phyloP scores from a whole-genome alignment of 192 early-diverging fungal genomes.

The Martensiomyces pterosporus region DNA sequence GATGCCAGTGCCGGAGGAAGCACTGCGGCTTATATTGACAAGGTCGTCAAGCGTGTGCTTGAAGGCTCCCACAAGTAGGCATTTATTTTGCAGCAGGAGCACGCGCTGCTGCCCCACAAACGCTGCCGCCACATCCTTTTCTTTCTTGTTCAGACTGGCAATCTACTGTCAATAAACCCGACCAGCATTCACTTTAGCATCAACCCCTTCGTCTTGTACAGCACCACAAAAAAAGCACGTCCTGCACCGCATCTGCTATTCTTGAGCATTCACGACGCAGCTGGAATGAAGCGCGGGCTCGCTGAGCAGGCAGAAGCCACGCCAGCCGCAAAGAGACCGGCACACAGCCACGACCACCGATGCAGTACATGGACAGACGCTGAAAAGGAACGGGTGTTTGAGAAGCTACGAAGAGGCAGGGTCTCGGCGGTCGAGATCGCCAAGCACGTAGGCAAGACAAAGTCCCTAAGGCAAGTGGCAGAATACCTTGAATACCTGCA shows the following conservation, averaged over 20 bases:
- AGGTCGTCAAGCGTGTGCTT: conserved; percentile 37
- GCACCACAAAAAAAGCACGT: no score
- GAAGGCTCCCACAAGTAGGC: conserved; percentile 3
- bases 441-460: conserved; percentile 21
- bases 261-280: no score
- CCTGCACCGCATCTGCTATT: no score
- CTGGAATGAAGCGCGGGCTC: neutral
- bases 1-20: conserved; percentile 1
- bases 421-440: conserved; percentile 12
- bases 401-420: conserved; percentile 14
- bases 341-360: neutral
- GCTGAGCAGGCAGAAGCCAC: no score
- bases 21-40: conserved; percentile 32
- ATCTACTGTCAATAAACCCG: no score
- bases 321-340: neutral
- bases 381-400: conserved; percentile 27
- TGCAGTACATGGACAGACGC: conserved; percentile 20
- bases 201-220: no score
- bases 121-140: neutral
- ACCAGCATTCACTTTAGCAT: no score
- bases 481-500: conserved; percentile 33
- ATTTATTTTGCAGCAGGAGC: no score
- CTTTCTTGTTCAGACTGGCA: neutral
- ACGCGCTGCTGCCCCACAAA: conserved; percentile 6
- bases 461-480: conserved; percentile 39